Base-by-base conservation (phyloP, 2,329 filamentous ascomycete species). In the Penicillium sp. region DNA sequence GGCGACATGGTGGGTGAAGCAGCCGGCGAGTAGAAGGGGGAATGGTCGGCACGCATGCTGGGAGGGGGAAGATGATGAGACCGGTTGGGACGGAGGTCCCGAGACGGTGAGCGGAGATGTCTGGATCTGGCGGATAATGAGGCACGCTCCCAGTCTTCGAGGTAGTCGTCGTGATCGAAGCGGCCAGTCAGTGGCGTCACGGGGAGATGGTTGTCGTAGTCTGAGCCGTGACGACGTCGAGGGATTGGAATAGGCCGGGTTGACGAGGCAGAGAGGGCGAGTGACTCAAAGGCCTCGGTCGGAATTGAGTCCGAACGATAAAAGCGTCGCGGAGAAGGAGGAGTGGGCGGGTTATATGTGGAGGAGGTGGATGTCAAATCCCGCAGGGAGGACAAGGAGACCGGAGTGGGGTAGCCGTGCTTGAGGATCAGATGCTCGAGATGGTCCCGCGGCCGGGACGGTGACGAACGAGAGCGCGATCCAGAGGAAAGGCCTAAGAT, bases 111-210 rank as follows among this genome's bases (percentile, higher is more conserved):
- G 41, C 27, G 16, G 22, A 60, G 49, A 54, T 69, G 54, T 61
- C 60, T 59, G 44, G 63, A 65, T 46, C 54, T 60, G 36, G 66
- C 60, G 27, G 61, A 62, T 19, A 66, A 60, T n/a, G 63, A 66
- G 33, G 67, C 63, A 41, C 63, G 64, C 51, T 70, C 66, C 61
- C 72, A 71, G 53, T 73, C 69, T 55, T 67, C 62, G 9, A 76
- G 70, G 54, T 74, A 76, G 52, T 70, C 64, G 46, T 69, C 67
- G 59, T 71, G 69, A 31, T 76, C 73, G 50, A 76, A 76, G 16
- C 74, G 72, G 6, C 74, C 74, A 0, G 74, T 76, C 40, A 76
- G 67, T 10, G 74, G 74, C 11, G 74, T 77, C 55, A 77, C 70
- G 3, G 73, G 74, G 2, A 76, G 56, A 58, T 75, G 72, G 54